phyloP scores from a whole-genome alignment of 371 early-diverging fungal genomes.

The Apophysomyces sp. region DNA sequence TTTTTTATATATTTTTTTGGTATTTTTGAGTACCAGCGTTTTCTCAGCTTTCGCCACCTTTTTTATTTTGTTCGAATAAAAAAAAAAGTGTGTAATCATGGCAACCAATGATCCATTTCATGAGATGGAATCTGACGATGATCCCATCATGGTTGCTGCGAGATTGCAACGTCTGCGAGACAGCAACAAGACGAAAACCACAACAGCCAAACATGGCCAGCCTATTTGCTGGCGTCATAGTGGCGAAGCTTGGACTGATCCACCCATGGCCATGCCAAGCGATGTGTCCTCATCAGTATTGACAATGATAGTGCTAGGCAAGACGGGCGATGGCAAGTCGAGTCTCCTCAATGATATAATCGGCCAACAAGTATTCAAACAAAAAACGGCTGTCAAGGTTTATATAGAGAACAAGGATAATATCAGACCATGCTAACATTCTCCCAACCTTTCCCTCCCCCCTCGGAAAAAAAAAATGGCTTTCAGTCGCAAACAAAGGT shows the following conservation, averaged over 20 bases:
- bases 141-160: constrained; percentile 36
- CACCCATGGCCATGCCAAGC: constrained; percentile 1
- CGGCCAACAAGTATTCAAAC: constrained; percentile 32
- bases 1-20: too few relatives aligned
- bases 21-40: too few relatives aligned
- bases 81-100: background rate
- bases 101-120: constrained; percentile 20
- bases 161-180: background rate
- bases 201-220: background rate
- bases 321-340: constrained; percentile 50
- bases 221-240: background rate
- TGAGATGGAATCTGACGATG: constrained; percentile 24
- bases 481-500: constrained; percentile 41
- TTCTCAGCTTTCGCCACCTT: too few relatives aligned
- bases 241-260: background rate
- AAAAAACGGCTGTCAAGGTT: constrained; percentile 39
- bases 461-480: constrained; percentile 3
- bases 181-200: background rate
- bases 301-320: constrained; percentile 37
- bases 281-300: background rate
- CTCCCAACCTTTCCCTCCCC: too few relatives aligned
- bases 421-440: background rate
- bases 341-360: constrained; percentile 44
- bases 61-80: too few relatives aligned
- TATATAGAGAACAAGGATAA: background rate